Conservation (phyloP, 116 monocot species). For the Dioscorea cayenensis region DNA sequence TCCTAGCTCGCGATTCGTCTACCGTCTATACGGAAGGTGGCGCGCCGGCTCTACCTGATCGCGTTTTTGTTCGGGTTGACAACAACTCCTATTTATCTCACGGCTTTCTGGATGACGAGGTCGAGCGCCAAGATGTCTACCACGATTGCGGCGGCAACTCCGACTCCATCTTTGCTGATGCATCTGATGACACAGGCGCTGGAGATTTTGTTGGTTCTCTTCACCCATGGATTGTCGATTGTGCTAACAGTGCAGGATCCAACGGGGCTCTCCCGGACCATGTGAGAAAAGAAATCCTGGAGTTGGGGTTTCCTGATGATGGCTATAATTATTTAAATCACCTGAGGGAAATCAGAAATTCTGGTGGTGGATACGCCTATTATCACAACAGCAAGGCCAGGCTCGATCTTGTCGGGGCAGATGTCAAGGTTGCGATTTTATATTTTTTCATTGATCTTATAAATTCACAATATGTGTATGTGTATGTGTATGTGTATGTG, state of each 20-base stretch:
- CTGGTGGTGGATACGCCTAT: slow-evolving; percentile 57
- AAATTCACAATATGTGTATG: not conserved
- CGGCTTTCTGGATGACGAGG: slow-evolving; percentile 17
- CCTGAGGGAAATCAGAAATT: slow-evolving; percentile 67
- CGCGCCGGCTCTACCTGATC: slow-evolving; percentile 19
- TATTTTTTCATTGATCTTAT: not conserved
- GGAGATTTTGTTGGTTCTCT: not conserved
- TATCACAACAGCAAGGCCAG: slow-evolving; percentile 51
- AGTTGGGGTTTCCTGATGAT: slow-evolving; percentile 90
- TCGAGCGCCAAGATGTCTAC: not conserved
- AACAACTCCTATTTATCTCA: slow-evolving; percentile 45
- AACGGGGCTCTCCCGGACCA: slow-evolving; percentile 41
- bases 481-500: no score
- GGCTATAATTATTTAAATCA: slow-evolving; percentile 91
- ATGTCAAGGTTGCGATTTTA: slow-evolving; percentile 51
- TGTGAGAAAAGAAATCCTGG: slow-evolving; percentile 70
- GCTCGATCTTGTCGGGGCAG: slow-evolving; percentile 55
- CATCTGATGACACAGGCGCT: slow-evolving; percentile 32
- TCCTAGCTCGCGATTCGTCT: slow-evolving; percentile 67
- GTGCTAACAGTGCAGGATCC: not conserved
- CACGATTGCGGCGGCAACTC: not conserved
- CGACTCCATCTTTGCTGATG: slow-evolving; percentile 65
- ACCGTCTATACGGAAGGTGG: not conserved
- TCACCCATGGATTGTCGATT: not conserved
- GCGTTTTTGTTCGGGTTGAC: slow-evolving; percentile 85